phyloP scores from a whole-genome alignment of 2,329 filamentous ascomycete genomes.

The Cercospora beticola region DNA sequence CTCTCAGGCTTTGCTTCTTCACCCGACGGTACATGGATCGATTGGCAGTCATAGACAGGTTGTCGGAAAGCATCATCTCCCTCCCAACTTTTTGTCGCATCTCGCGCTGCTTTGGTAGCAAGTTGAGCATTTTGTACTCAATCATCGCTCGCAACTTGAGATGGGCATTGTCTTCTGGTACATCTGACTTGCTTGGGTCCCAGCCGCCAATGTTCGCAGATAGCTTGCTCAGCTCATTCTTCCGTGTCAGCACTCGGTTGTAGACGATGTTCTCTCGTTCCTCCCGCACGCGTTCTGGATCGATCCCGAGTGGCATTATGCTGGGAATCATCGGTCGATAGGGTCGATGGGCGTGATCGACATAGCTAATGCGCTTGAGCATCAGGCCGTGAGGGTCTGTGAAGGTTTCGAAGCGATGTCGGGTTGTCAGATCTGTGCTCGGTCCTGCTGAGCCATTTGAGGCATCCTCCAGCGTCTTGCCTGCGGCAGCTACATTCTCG shows the following conservation, averaged over 20 bases:
- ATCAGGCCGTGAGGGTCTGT: conserved; percentile 68
- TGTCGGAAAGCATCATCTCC: conserved; percentile 93
- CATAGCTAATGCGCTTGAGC: conserved; percentile 67
- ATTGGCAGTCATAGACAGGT: conserved; percentile 95
- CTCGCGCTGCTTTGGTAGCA: conserved; percentile 85
- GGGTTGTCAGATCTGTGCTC: conserved; percentile 36
- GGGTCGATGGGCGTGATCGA: conserved; percentile 72
- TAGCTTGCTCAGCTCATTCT: conserved; percentile 77
- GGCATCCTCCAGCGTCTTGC: conserved; percentile 55
- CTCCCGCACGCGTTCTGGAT: conserved; percentile 79
- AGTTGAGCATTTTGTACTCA: conserved; percentile 85
- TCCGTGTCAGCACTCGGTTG: conserved; percentile 83
- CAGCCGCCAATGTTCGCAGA: conserved; percentile 84
- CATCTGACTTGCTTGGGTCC: conserved; percentile 71
- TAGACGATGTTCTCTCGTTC: conserved; percentile 86
- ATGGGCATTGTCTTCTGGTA: conserved; percentile 70
- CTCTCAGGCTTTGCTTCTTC: conserved; percentile 95
- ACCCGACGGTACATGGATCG: conserved; percentile 84
- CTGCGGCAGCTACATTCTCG: conserved; percentile 45
- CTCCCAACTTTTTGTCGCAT: conserved; percentile 83
- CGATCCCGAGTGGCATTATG: conserved; percentile 83
- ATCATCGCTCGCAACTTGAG: conserved; percentile 88
- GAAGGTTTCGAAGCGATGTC: conserved; percentile 67
- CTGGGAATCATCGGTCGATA: conserved; percentile 80
- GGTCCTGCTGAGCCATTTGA: conserved; percentile 44